Conservation (phyloP, 2,329 filamentous ascomycete species). For the Esteya vermicola region DNA sequence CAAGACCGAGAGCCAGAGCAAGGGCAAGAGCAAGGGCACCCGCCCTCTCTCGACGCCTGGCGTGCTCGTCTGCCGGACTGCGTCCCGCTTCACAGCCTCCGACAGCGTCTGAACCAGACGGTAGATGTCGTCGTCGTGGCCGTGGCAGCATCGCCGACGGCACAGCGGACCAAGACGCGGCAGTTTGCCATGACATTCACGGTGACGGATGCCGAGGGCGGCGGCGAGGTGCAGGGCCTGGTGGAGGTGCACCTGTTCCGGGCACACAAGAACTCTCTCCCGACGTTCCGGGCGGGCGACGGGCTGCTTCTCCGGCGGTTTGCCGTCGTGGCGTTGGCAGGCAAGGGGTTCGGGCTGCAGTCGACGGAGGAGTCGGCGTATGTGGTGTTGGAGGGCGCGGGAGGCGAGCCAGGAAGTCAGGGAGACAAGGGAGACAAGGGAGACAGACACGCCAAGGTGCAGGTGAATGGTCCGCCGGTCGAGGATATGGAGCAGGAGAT, state of each 20-base stretch:
- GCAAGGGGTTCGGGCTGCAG: slow-evolving; percentile 39
- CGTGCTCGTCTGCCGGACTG: slow-evolving; percentile 37
- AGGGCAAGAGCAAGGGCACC: neutral
- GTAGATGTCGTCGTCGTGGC: slow-evolving; percentile 42
- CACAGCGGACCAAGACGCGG: slow-evolving; percentile 39
- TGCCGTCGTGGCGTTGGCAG: slow-evolving; percentile 35
- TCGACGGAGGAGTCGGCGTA: slow-evolving; percentile 43
- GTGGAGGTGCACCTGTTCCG: slow-evolving; percentile 43
- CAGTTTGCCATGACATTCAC: slow-evolving; percentile 46
- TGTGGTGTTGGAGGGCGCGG: slow-evolving; percentile 33
- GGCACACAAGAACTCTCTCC: slow-evolving; percentile 41
- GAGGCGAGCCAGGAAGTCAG: no score
- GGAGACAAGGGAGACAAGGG: neutral
- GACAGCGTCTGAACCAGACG: slow-evolving; percentile 31
- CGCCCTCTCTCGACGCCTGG: slow-evolving; percentile 19
- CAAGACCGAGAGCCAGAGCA: no score
- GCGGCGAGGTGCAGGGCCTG: slow-evolving; percentile 12
- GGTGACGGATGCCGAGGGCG: slow-evolving; percentile 33
- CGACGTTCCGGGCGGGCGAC: slow-evolving; percentile 40
- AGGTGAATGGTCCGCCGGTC: slow-evolving; percentile 46
- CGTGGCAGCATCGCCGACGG: slow-evolving; percentile 26
- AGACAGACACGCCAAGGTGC: slow-evolving; percentile 14
- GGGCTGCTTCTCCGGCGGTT: slow-evolving; percentile 44
- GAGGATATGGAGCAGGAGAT: slow-evolving; percentile 37
- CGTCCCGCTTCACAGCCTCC: slow-evolving; percentile 35